These are phyloP conservation scores for Agaricus bisporus DNA, from an alignment of 768 basidiomycete genomes.

Conservation along the genomic window DNA sequence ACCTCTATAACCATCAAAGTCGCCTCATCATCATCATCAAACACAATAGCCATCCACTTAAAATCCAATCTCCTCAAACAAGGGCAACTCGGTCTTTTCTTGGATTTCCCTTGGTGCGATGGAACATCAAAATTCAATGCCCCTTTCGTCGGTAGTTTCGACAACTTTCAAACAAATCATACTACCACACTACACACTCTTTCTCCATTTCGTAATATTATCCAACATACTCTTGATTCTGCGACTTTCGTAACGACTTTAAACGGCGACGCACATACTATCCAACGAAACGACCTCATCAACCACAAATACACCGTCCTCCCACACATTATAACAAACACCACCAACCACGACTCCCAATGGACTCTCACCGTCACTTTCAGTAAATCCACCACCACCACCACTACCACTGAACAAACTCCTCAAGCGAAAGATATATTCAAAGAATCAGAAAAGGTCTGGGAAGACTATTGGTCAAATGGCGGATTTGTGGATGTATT, in stretches of 20 bases:
- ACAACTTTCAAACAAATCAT: constrained; percentile 40
- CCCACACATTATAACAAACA: constrained; percentile 17
- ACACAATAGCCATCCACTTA: constrained; percentile 35
- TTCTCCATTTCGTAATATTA: constrained; percentile 24
- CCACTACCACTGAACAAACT: constrained; percentile 12
- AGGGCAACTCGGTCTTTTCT: constrained; percentile 38
- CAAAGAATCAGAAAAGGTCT: constrained; percentile 29
- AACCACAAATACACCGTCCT: constrained; percentile 43
- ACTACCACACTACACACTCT: constrained; percentile 30
- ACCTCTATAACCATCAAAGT: constrained; percentile 32
- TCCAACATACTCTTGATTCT: constrained; percentile 35
- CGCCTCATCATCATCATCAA: constrained; percentile 29
- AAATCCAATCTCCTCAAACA: constrained; percentile 32
- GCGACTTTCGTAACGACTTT: constrained; percentile 38
- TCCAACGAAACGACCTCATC: constrained; percentile 35
- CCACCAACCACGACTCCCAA: constrained; percentile 10
- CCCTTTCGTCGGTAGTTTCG: constrained; percentile 54
- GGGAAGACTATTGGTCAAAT: constrained; percentile 42
- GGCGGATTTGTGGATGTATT: constrained; percentile 48
- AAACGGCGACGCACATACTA: constrained; percentile 30
- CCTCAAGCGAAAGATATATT: constrained; percentile 20
- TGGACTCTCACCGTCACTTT: constrained; percentile 35
- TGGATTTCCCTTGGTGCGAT: constrained; percentile 60
- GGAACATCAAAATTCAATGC: constrained; percentile 49
- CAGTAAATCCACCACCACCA: constrained; percentile 15